Evolutionary conservation across 768 basidiomycete species (phyloP).

Genomic region (Rhizopogon vinicolor): DNA sequence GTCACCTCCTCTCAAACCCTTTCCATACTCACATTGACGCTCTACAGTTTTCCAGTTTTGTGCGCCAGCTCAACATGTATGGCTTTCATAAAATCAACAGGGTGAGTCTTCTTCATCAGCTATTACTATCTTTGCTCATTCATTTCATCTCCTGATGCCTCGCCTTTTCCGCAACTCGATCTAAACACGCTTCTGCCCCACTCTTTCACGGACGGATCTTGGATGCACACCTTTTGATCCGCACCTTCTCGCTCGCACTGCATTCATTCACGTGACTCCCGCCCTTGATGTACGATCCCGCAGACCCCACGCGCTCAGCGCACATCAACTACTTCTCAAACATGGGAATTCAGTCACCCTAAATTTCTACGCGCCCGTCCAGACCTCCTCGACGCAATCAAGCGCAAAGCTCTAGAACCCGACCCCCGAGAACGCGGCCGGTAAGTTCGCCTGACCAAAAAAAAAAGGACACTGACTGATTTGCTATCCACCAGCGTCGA

Average conservation of each 20-base stretch:
- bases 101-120: constrained; percentile 35
- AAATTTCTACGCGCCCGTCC: constrained; percentile 79
- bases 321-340: constrained; percentile 75
- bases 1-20: constrained; percentile 21
- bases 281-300: not conserved
- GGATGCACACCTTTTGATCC: too few species aligned
- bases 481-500: constrained; percentile 58
- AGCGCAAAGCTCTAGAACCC: constrained; percentile 79
- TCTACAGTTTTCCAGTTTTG: constrained; percentile 84
- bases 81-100: constrained; percentile 94
- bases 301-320: constrained; percentile 82
- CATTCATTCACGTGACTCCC: too few species aligned
- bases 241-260: too few species aligned
- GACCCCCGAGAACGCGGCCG: constrained; percentile 48
- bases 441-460: constrained; percentile 8
- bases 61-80: constrained; percentile 94
- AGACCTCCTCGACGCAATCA: constrained; percentile 81
- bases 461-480: constrained; percentile 1
- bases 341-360: constrained; percentile 87
- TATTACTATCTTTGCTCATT: constrained; percentile 3
- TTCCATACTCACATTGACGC: constrained; percentile 4
- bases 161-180: not conserved
- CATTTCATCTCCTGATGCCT: not conserved
- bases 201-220: too few species aligned
- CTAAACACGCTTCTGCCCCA: not conserved